Evolutionary conservation across 768 basidiomycete species (phyloP).

Genomic region (Pleurotus giganteus): DNA sequence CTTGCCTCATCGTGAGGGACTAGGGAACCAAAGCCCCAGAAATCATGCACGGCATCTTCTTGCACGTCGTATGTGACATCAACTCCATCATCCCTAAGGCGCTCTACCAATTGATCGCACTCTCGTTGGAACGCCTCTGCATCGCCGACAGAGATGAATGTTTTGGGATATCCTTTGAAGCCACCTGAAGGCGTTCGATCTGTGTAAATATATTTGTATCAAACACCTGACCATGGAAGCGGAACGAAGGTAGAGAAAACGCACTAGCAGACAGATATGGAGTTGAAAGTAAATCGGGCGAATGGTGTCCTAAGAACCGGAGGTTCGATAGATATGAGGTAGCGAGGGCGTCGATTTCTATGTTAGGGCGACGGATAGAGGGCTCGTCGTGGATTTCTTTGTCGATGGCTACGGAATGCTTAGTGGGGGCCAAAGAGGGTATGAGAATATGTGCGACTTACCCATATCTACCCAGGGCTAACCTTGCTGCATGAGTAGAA

Average conservation of each 20-base stretch:
- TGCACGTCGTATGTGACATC: constrained; percentile 19
- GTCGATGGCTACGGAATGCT: constrained; percentile 12
- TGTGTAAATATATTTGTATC: neutral
- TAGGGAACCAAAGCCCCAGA: constrained; percentile 14
- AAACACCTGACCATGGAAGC: neutral
- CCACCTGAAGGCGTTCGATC: constrained; percentile 16
- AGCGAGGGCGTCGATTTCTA: constrained; percentile 15
- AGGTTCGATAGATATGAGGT: constrained; percentile 17
- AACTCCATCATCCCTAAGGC: constrained; percentile 20
- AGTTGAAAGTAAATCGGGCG: constrained; percentile 13
- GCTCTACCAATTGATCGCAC: constrained; percentile 15
- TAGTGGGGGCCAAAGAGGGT: neutral
- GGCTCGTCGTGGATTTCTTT: constrained; percentile 11
- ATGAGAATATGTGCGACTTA: neutral
- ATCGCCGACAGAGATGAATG: constrained; percentile 20
- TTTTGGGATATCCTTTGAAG: constrained; percentile 17
- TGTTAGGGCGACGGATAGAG: constrained; percentile 13
- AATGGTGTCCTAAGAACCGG: constrained; percentile 17
- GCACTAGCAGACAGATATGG: constrained; percentile 18
- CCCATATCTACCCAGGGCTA: constrained; percentile 21
- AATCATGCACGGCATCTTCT: constrained; percentile 21
- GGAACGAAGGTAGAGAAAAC: no score
- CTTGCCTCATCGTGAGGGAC: constrained; percentile 15
- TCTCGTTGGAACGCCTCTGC: constrained; percentile 18
- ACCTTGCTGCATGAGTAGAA: neutral